phyloP scores from a whole-genome alignment of 2,329 filamentous ascomycete species.

The Emericellopsis cladophorae region DNA sequence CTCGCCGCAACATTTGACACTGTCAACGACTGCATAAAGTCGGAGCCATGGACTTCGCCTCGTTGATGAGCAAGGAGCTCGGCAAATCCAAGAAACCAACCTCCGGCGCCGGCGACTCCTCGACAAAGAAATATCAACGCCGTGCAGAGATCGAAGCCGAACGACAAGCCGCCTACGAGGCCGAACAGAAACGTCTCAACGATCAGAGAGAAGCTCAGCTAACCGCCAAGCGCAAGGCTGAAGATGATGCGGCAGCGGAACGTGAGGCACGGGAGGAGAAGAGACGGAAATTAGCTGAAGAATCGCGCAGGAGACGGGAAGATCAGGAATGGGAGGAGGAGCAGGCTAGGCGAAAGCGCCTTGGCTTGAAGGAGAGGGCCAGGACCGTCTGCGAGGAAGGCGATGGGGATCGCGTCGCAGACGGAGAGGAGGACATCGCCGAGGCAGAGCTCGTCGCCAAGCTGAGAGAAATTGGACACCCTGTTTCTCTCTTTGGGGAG shows the following conservation, averaged over 20 bases:
- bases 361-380: constrained; percentile 65
- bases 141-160: constrained; percentile 78
- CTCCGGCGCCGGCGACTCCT: constrained; percentile 10
- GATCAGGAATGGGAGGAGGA: constrained; percentile 66
- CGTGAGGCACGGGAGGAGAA: constrained; percentile 68
- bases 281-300: constrained; percentile 66
- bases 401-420: constrained; percentile 28
- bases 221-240: constrained; percentile 72
- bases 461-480: constrained; percentile 61
- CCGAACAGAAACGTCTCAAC: constrained; percentile 67
- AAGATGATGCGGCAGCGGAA: constrained; percentile 70
- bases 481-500: constrained; percentile 71
- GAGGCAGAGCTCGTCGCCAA: constrained; percentile 58
- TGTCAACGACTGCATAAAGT: not conserved
- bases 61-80: constrained; percentile 87
- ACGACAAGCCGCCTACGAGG: constrained; percentile 65
- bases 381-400: constrained; percentile 24
- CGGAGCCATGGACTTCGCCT: constrained; percentile 78
- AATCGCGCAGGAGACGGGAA: constrained; percentile 56
- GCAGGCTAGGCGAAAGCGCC: constrained; percentile 54
- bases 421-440: constrained; percentile 46
- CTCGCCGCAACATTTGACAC: not conserved
- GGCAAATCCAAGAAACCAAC: constrained; percentile 56
- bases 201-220: constrained; percentile 56
- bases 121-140: constrained; percentile 65